Evolutionary conservation across 2,329 filamentous ascomycete species (phyloP).

Genomic region (Coniochaeta sp.): DNA sequence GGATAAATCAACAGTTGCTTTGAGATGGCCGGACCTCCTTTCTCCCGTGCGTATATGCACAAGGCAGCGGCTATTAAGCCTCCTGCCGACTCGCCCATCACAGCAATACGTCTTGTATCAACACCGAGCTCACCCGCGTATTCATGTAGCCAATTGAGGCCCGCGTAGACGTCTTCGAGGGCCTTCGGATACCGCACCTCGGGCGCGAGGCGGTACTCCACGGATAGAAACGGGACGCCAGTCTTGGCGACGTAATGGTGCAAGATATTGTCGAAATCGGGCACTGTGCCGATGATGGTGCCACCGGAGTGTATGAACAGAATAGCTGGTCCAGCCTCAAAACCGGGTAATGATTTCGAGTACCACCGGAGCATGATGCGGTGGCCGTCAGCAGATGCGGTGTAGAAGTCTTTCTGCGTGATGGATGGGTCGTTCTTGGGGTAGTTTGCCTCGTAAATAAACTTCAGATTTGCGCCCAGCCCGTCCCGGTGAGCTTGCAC

Average conservation of each 20-base stretch:
- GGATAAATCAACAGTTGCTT: background rate
- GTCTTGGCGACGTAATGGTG: background rate
- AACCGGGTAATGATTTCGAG: background rate
- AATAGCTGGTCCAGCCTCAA: background rate
- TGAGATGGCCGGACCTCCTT: background rate
- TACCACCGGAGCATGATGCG: background rate
- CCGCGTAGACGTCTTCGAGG: background rate
- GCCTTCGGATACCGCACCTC: background rate
- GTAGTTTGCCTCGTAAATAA: background rate
- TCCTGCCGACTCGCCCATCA: background rate
- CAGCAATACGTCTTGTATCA: background rate
- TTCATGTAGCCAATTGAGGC: background rate
- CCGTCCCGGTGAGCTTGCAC: background rate
- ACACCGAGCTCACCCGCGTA: background rate
- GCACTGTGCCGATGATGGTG: background rate
- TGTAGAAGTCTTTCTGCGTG: background rate
- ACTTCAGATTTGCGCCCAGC: background rate
- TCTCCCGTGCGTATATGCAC: background rate
- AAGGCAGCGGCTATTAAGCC: background rate
- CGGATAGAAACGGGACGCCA: background rate
- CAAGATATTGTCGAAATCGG: background rate
- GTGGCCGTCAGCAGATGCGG: background rate
- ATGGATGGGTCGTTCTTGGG: background rate
- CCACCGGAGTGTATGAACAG: background rate
- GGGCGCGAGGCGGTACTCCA: background rate